Conservation (phyloP, 2,329 filamentous ascomycete genomes). For the Neospermospora avenae region DNA sequence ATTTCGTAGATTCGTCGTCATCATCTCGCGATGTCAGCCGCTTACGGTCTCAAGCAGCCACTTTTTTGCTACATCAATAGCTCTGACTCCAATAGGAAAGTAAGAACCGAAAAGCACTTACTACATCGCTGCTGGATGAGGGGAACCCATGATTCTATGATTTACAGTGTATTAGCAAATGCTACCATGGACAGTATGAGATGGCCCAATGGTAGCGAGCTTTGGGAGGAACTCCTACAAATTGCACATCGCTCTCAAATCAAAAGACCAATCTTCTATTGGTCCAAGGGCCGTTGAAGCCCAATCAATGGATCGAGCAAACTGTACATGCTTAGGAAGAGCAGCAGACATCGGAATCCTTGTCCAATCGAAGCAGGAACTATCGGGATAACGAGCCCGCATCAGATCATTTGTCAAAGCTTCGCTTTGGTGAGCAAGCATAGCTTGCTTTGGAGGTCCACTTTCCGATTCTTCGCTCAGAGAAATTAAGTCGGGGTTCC, state of each 20-base stretch:
- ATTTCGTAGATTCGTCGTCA: too few species aligned
- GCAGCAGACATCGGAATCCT: constrained; percentile 60
- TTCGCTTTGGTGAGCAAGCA: constrained; percentile 17
- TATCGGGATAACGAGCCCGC: constrained; percentile 16
- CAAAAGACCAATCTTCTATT: constrained; percentile 68
- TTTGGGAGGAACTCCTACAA: constrained; percentile 36
- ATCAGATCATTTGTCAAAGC: constrained; percentile 15
- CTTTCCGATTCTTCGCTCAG: neutral
- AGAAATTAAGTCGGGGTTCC: constrained; percentile 2
- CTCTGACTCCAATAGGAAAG: neutral
- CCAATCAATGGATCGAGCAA: constrained; percentile 73
- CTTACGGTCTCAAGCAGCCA: neutral
- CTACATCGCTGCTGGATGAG: constrained; percentile 73
- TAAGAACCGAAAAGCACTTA: neutral
- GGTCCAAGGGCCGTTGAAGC: constrained; percentile 68
- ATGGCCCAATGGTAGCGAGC: neutral
- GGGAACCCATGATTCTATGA: constrained; percentile 65
- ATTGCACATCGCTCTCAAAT: constrained; percentile 75
- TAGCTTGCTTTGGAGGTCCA: constrained; percentile 18
- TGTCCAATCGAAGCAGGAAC: constrained; percentile 74
- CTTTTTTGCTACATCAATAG: too few species aligned
- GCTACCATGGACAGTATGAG: neutral
- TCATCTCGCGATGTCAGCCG: too few species aligned
- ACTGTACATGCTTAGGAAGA: constrained; percentile 68
- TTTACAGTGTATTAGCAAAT: neutral